Conservation (phyloP, 768 basidiomycete species). For the Gloeophyllum trabeum region DNA sequence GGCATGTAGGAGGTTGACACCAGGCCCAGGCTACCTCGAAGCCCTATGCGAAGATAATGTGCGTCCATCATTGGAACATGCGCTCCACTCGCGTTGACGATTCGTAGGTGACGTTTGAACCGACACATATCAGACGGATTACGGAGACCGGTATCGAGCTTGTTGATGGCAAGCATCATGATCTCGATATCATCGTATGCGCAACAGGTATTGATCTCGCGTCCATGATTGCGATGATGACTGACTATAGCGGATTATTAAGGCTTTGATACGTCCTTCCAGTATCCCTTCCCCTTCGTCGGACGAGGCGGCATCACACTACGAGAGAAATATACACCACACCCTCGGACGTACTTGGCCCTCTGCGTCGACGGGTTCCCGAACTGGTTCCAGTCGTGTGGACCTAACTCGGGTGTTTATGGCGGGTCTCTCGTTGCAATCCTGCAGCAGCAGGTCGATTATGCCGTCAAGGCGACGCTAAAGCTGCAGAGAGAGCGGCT, state of each 20-base stretch:
- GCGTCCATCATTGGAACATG: conserved; percentile 4
- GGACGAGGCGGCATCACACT: conserved; percentile 42
- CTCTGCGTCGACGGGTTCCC: conserved; percentile 54
- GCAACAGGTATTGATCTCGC: conserved; percentile 36
- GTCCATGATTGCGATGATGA: conserved; percentile 1
- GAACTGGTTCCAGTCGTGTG: conserved; percentile 50
- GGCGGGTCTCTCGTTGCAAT: conserved; percentile 43
- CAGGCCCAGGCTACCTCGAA: conserved; percentile 59
- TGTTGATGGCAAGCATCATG: conserved; percentile 37
- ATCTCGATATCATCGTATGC: conserved; percentile 50
- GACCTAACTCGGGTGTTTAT: conserved; percentile 47
- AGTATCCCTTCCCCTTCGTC: conserved; percentile 37
- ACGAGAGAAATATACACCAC: conserved; percentile 39
- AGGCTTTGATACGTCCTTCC: conserved; percentile 44
- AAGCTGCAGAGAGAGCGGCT: conserved; percentile 56
- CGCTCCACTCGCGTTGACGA: not conserved
- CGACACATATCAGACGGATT: conserved; percentile 37
- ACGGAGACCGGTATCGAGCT: conserved; percentile 46
- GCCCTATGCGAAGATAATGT: conserved; percentile 55
- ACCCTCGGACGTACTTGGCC: conserved; percentile 47
- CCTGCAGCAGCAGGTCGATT: conserved; percentile 46
- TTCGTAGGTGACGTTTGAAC: conserved; percentile 38
- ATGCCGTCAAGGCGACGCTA: conserved; percentile 37
- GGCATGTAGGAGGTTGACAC: conserved; percentile 52
- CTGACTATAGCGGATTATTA: not conserved